These are phyloP conservation scores for Raffaelea deltoideospora DNA, from an alignment of 2,329 filamentous ascomycete genomes.

Conservation along the genomic window DNA sequence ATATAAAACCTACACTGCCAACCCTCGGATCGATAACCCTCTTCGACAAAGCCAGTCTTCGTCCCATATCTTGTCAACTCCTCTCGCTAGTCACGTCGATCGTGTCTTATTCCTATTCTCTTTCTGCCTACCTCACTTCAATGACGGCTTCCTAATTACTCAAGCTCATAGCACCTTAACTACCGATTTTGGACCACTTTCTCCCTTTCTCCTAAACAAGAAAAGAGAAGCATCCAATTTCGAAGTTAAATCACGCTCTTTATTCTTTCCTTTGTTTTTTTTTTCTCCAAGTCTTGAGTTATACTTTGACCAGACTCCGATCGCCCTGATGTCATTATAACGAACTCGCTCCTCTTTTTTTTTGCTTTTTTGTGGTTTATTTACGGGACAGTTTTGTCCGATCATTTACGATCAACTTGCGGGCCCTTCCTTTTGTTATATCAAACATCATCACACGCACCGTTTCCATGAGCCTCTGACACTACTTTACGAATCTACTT, in stretches of 20 bases:
- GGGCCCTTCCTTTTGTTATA: conserved; percentile 6
- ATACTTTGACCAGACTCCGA: neutral
- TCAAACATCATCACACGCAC: conserved; percentile 12
- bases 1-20: too few species aligned
- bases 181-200: too few species aligned
- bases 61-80: neutral
- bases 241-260: neutral
- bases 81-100: conserved; percentile 5
- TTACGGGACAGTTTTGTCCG: conserved; percentile 10
- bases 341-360: conserved; percentile 15
- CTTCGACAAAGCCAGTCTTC: too few species aligned
- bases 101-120: conserved; percentile 1
- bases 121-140: neutral
- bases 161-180: too few species aligned
- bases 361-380: conserved; percentile 12
- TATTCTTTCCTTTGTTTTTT: neutral
- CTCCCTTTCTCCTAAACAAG: too few species aligned
- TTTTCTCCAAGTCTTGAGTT: neutral
- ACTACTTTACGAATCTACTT: conserved; percentile 4
- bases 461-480: conserved; percentile 12
- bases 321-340: conserved; percentile 29
- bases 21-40: too few species aligned
- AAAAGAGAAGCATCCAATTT: too few species aligned
- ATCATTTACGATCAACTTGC: conserved; percentile 11
- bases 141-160: neutral